Base-by-base conservation (phyloP, 148 eudicot genomes). In the Rhododendron mucronatum region DNA sequence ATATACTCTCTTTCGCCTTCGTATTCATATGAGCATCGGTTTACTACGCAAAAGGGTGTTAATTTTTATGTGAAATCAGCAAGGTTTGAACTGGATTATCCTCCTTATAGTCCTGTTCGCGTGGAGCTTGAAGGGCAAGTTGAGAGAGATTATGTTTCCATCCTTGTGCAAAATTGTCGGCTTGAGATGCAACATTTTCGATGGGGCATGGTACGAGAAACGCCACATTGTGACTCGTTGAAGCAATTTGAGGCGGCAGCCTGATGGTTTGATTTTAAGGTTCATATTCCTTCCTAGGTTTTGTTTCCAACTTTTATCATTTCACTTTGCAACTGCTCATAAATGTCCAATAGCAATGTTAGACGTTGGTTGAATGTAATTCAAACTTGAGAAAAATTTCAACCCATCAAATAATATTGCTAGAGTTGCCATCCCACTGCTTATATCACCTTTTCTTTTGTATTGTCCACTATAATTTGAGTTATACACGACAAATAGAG, bases 171-270 rank as follows among this genome's bases (percentile, higher is more conserved):
- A 51, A 91, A 91, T 39, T 91, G 94, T 76, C 89, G 90, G 88
- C 11, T 88, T 86, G 94, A 92, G 87, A 65, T 80, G 84, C 93
- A 91, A 76, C 89, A 88, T 77, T 73, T 87, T 83, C 88, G 90
- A n/a, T 91, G 94, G 93, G 94, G 93, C 63, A 80, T 87, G 71
- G 86, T 39, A 11, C 86, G 87, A 33, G 87, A 90, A 85, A 90
- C 93, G 74, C 93, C 94, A 15, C 37, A 87, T 82, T 92, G 94
- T 63, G 91, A 92, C 85, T 80, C 83, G n/a, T 41, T 92, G 87
- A 88, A 75, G 84, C 85, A 65, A 48, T 92, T 91, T 69, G 81
- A 86, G 81, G 85, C 75, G 23, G 87, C 21, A 12, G 88, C 84
- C 30, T 87, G 86, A 87, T 82, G 74, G 37, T 83, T 63, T 57